A percentile compares a stretch with the other conserved stretches of the same genome.
phyloP scores from a whole-genome alignment of 805 yeast species.

The Teunomyces atbi region DNA sequence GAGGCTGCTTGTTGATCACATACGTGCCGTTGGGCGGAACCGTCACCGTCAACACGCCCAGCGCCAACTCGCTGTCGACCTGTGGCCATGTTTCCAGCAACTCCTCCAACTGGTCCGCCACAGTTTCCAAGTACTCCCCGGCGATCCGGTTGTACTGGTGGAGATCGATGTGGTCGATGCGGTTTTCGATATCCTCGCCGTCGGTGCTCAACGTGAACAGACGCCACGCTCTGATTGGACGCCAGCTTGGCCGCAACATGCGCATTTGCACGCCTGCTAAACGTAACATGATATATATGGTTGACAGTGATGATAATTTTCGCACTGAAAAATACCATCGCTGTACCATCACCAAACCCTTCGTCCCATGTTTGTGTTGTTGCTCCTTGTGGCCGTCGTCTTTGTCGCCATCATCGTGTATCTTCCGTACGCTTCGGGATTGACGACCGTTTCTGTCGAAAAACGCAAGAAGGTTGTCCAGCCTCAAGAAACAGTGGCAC shows the following conservation, averaged over 20 bases:
- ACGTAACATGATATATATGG: too few species aligned
- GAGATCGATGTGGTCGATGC: conserved; percentile 46
- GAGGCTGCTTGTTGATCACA: conserved; percentile 95
- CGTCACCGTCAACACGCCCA: conserved; percentile 80
- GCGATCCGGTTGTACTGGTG: conserved; percentile 64
- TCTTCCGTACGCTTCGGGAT: conserved; percentile 51
- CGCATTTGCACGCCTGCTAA: not conserved
- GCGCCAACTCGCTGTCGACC: conserved; percentile 74
- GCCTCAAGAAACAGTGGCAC: not conserved
- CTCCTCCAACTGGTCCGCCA: conserved; percentile 66
- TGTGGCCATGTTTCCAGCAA: conserved; percentile 62
- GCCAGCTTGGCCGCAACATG: not conserved
- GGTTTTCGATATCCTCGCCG: conserved; percentile 53
- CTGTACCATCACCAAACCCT: not conserved
- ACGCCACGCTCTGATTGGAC: too few species aligned
- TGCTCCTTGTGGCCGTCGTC: conserved; percentile 40
- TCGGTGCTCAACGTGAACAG: conserved; percentile 38
- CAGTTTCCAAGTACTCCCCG: conserved; percentile 64
- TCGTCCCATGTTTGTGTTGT: conserved; percentile 32
- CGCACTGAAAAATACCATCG: not conserved
- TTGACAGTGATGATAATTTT: too few species aligned
- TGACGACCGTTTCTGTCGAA: conserved; percentile 42
- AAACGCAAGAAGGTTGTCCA: conserved; percentile 8
- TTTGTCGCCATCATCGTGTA: conserved; percentile 39
- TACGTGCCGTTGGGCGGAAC: conserved; percentile 77